These are phyloP conservation scores for Penicillium verhagenii DNA, from an alignment of 495 filamentous ascomycete genomes.

Conservation along the genomic window DNA sequence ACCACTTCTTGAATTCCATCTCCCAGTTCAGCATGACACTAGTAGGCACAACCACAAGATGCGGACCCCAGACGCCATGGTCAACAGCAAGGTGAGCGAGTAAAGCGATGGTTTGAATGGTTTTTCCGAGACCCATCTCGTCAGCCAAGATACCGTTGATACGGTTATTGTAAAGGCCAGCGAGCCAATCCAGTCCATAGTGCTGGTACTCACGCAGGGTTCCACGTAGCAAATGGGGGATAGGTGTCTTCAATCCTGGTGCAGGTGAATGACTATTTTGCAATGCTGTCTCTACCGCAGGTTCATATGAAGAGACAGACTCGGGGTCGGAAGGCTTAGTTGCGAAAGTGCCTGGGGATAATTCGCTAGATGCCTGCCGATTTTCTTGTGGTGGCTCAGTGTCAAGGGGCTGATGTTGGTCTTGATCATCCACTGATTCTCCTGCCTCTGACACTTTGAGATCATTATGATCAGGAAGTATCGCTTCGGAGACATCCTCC, in stretches of 20 bases:
- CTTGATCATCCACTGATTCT: constrained; percentile 11
- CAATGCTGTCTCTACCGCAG: constrained; percentile 34
- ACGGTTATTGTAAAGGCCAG: constrained; percentile 82
- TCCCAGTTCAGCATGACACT: constrained; percentile 99
- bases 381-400: constrained; percentile 13
- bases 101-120: constrained; percentile 95
- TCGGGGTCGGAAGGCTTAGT: constrained; percentile 69
- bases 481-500: constrained; percentile 4
- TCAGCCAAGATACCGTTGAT: constrained; percentile 99
- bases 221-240: constrained; percentile 87
- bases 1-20: constrained; percentile 99
- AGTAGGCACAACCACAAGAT: constrained; percentile 94
- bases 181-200: constrained; percentile 94
- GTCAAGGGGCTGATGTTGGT: constrained; percentile 15
- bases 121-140: constrained; percentile 99
- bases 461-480: constrained; percentile 7
- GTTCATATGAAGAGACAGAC: constrained; percentile 60
- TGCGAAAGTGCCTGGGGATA: constrained; percentile 60
- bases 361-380: constrained; percentile 40
- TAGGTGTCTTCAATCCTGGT: constrained; percentile 61
- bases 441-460: neutral
- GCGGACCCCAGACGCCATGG: constrained; percentile 91
- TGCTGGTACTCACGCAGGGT: constrained; percentile 96
- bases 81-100: constrained; percentile 91
- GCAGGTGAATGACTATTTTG: constrained; percentile 33